Percentiles rank a stretch among this genome's conserved stretches.
Evolutionary conservation across 2,329 filamentous ascomycete species (phyloP).

Genomic region (Cercospora nicotianae): DNA sequence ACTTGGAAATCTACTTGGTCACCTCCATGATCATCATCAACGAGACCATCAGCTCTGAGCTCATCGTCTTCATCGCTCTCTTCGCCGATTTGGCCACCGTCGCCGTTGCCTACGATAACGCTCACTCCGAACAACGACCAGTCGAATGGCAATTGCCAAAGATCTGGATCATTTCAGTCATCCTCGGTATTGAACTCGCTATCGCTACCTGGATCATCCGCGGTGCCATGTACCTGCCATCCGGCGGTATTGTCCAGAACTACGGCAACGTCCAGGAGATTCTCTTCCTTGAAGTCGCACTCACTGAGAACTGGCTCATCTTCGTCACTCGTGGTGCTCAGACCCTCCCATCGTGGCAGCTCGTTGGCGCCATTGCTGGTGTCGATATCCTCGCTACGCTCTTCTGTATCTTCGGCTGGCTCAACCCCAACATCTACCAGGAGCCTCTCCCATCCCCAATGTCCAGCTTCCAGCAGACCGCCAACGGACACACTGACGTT

Average conservation of each 20-base stretch:
- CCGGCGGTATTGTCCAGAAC: slow-evolving; percentile 73
- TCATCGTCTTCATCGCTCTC: slow-evolving; percentile 76
- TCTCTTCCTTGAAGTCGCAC: slow-evolving; percentile 54
- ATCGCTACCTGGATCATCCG: slow-evolving; percentile 72
- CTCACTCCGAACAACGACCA: slow-evolving; percentile 70
- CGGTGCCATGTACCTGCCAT: slow-evolving; percentile 66
- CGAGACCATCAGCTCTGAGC: slow-evolving; percentile 69
- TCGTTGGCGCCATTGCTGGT: slow-evolving; percentile 68
- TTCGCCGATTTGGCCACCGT: slow-evolving; percentile 80
- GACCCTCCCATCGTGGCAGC: slow-evolving; percentile 73
- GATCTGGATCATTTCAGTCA: slow-evolving; percentile 74
- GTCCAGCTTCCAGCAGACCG: slow-evolving; percentile 36
- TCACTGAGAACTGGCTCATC: slow-evolving; percentile 57
- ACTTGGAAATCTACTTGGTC: slow-evolving; percentile 74
- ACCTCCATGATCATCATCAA: slow-evolving; percentile 78
- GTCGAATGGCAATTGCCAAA: slow-evolving; percentile 80
- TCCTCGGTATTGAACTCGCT: slow-evolving; percentile 68
- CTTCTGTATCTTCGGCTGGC: slow-evolving; percentile 75
- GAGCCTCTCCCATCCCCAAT: slow-evolving; percentile 45
- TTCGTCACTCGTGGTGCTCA: slow-evolving; percentile 61
- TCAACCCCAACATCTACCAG: slow-evolving; percentile 55
- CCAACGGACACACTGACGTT: slow-evolving; percentile 57
- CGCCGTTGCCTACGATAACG: slow-evolving; percentile 76
- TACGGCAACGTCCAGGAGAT: slow-evolving; percentile 74
- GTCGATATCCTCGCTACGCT: slow-evolving; percentile 72